A percentile compares a stretch with the other conserved stretches of the same genome.
These are phyloP conservation scores for Mycosphaerella sp. DNA, from an alignment of 2,329 filamentous ascomycete genomes.

Conservation along the genomic window DNA sequence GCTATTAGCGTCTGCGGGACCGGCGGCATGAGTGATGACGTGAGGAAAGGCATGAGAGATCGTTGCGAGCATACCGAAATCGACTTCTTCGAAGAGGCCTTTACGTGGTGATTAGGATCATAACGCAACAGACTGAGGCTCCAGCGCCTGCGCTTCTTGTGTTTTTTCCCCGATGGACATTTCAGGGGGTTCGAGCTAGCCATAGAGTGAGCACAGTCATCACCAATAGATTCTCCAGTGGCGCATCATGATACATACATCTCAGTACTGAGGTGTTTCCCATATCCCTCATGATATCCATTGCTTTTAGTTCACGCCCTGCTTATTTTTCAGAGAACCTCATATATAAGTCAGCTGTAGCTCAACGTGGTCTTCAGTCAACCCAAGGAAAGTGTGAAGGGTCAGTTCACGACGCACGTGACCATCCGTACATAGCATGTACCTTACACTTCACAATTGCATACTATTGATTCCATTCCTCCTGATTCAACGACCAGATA, in stretches of 20 bases:
- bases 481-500: not conserved
- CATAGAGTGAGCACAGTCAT: constrained; percentile 4
- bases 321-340: constrained; percentile 44
- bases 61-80: constrained; percentile 61
- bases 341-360: too few species aligned
- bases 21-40: constrained; percentile 67
- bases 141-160: too few species aligned
- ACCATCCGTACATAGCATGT: too few species aligned
- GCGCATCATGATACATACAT: not conserved
- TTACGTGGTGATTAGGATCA: constrained; percentile 50
- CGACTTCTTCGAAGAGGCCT: constrained; percentile 75
- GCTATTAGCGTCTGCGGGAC: constrained; percentile 75
- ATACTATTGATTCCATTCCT: too few species aligned
- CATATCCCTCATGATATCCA: constrained; percentile 49
- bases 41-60: constrained; percentile 59
- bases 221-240: not conserved
- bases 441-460: too few species aligned
- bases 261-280: too few species aligned
- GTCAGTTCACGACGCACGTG: too few species aligned
- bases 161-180: not conserved
- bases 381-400: too few species aligned
- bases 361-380: too few species aligned
- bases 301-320: constrained; percentile 55
- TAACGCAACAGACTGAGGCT: not conserved
- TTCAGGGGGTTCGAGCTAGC: constrained; percentile 9